Evolutionary conservation across 768 basidiomycete genomes (phyloP), one percentile per base, ranked within the genome.

Genomic region (Xerocomus spinulosus): DNA sequence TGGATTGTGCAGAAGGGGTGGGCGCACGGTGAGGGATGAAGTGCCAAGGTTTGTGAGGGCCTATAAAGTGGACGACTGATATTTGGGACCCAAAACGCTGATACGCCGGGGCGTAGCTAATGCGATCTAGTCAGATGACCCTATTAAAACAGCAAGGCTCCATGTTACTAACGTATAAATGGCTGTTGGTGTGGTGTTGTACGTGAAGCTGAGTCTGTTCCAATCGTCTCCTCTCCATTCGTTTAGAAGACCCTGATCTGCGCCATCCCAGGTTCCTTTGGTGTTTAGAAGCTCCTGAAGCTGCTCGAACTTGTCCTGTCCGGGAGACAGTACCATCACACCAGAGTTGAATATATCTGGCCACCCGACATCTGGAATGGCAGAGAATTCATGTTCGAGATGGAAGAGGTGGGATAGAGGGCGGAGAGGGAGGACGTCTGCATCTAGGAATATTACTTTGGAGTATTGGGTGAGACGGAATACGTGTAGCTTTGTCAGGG

Each of bases 341-440:
- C 96, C 96, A 20, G 94, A 95, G 67, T 99, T 99, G 75, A 99
- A 99, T 52, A 96, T 94, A 69, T 99, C 96, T 33, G 96, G 96
- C 96, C 96, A 99, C 56, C 96, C 96, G 26, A 93, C 90, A 67
- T 99, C 96, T 10, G 96, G 93, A 8, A 85, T 88, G 9, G 96
- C 96, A 34, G 93, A 85, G 63, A 99, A 93, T 52, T 89, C 83
- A 63, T 85, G 75, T 4, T 86, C 79, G 39, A 87, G 68, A 28
- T 76, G 74, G 68, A 99, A 97, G n/a, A 99, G 82, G 69, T 95
- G 93, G 29, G 91, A 87, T 46, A 99, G 73, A 24, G 95, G 89
- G 41, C 87, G 81, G 42, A 91, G 75, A 45, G 91, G 89, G 56
- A 95, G 85, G 42, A 92, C 81, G 64, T 95, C 92, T 57, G 92